Base-by-base conservation (phyloP, 176 grass and related monocot species). In the Hordeum marinum region DNA sequence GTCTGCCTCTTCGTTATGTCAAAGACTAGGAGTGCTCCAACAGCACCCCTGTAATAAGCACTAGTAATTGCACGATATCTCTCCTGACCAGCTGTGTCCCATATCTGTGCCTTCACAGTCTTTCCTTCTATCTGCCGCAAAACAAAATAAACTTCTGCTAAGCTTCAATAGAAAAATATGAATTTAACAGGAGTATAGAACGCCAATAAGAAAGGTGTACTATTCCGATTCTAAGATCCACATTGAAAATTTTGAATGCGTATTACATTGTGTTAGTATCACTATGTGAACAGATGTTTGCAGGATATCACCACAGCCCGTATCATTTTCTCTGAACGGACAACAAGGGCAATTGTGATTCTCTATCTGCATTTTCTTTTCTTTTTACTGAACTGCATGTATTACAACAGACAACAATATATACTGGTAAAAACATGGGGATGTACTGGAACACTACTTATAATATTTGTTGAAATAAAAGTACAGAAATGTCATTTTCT, bases 51-150 rank as follows among this genome's bases (percentile, higher is more conserved):
- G 86, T 91, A 94, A 82, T 91, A 89, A 61, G 92, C 86, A 72
- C 92, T 91, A n/a, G 92, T 94, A 70, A 94, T 94, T 18, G 89
- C 89, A 73, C 92, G 89, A 69, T 91, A 94, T 73, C 92, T 94
- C 76, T 94, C 92, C 72, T 94, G 92, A 29, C 92, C 92, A 62
- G 80, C 92, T 31, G 89, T 94, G 43, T 91, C 92, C 92, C 92
- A 94, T 50, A 94, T 94, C 63, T 94, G 88, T 40, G 86, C 92
- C 71, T 94, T 94, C 80, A 91, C 65, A 54, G 86, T 94, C 80
- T 88, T 94, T 27, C 80, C 92, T 3, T 91, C 86, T 68, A 89
- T 91, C 86, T 91, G 79, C 80, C 20, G 25, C 81, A 76, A 27
- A 84, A n/a, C 14, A 46, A 83, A 57, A 72, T 50, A 15, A 75